A percentile compares a stretch with the other conserved stretches of the same genome.
Conservation (phyloP, 192 early-diverging fungal species). For the Coemansia sp. region DNA sequence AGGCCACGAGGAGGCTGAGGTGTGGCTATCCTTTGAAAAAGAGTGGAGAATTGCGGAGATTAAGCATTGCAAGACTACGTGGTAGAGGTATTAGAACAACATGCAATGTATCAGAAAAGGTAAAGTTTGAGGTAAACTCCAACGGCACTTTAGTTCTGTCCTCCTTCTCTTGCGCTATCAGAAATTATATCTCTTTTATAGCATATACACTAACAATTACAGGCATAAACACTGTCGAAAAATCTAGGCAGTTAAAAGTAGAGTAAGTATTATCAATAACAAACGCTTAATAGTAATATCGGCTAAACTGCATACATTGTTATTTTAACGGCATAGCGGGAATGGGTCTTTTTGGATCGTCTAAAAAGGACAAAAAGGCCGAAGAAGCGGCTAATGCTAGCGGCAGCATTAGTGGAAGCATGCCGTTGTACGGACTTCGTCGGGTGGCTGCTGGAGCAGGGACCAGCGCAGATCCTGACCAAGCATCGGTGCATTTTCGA, state of each 20-base stretch:
- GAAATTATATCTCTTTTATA: neutral
- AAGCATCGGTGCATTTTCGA: neutral
- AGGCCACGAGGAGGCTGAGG: too few species aligned
- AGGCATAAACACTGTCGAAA: neutral
- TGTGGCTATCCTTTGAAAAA: neutral
- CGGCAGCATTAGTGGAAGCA: neutral
- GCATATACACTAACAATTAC: neutral
- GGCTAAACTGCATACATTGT: neutral
- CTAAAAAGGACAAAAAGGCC: constrained; percentile 27
- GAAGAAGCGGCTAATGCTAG: neutral
- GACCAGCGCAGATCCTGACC: neutral
- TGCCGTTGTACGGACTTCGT: constrained; percentile 11
- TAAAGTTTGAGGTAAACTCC: neutral
- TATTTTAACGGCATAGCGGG: neutral
- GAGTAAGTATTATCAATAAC: neutral
- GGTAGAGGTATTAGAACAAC: neutral
- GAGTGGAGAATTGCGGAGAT: neutral
- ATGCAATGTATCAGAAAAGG: neutral
- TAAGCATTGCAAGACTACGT: neutral
- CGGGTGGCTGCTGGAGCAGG: neutral
- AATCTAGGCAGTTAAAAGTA: neutral
- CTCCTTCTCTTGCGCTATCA: neutral
- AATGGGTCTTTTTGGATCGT: constrained; percentile 42
- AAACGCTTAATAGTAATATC: too few species aligned
- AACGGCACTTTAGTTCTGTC: neutral